Evolutionary conservation across 257 asterid genomes (phyloP), one percentile per base, ranked within the genome.

Genomic region (Solanum gandarillasii): DNA sequence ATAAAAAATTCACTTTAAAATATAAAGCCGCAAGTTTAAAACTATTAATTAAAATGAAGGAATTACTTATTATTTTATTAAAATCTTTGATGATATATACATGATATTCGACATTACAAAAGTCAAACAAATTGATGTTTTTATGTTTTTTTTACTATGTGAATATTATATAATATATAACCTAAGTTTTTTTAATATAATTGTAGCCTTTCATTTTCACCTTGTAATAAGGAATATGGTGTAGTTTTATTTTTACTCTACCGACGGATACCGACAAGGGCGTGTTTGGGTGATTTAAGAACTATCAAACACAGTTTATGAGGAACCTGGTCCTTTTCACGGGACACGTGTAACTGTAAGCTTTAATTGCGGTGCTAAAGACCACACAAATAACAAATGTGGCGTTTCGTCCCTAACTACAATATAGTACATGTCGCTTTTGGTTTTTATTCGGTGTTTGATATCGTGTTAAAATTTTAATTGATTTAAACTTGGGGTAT

Each of bases 211-310:
- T 35, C 16, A 35, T 74, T 62, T 21, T 27, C 0, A 55, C 70
- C 11, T 27, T 82, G 72, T 55, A 21, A 58, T 32, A 55, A 32
- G 70, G 83, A 60, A 39, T 32, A 60, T 38, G 14, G 71, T 9
- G 2, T 76, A 9, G 23, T 82, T 58, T 10, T 13, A 5, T 27
- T 52, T 87, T 88, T 39, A 73, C 70, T n/a, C 79, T 73, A 41
- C 92, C 88, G 90, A 90, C 87, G 88, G 60, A 74, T 84, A 90
- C 92, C 91, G 92, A 91, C 94, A 92, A 65, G 38, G 27, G n/a
- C 38, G 16, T 32, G 41, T 76, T 84, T 70, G 79, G 76, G 65
- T 13, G 83, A 90, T 62, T 52, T 67, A 23, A 78, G 70, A 55
- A n/a, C 85, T 76, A 81, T 20, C 78, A 46, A 75, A 55, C 48